phyloP scores from a whole-genome alignment of 179 eudicot species.

The Carnegiea gigantea region DNA sequence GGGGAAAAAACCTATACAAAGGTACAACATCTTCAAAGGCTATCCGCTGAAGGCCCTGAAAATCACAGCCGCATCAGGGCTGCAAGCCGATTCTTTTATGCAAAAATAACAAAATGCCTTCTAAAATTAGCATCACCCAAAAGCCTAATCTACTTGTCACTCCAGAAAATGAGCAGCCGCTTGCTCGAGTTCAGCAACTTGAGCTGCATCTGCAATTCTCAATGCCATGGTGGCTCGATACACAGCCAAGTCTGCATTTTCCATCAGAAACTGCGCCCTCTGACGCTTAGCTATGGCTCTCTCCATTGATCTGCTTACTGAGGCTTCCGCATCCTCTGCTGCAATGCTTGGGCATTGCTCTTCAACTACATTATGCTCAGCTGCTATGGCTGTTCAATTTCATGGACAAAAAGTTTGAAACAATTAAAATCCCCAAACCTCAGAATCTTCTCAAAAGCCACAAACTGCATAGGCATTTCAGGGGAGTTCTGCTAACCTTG shows the following conservation, averaged over 20 bases:
- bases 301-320: constrained; percentile 45
- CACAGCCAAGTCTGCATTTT: constrained; percentile 68
- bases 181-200: constrained; percentile 28
- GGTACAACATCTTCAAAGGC: constrained; percentile 38
- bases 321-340: constrained; percentile 62
- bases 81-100: constrained; percentile 21
- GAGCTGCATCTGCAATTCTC: constrained; percentile 70
- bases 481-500: constrained; percentile 44
- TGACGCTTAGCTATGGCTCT: constrained; percentile 64
- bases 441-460: not conserved
- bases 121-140: constrained; percentile 33
- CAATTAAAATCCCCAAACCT: not conserved
- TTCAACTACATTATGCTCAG: constrained; percentile 39
- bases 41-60: constrained; percentile 27
- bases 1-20: constrained; percentile 36
- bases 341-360: constrained; percentile 39
- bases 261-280: constrained; percentile 75
- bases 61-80: constrained; percentile 31
- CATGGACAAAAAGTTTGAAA: not conserved
- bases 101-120: constrained; percentile 25
- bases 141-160: constrained; percentile 17
- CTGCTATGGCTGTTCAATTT: constrained; percentile 47
- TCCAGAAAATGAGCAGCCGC: constrained; percentile 40
- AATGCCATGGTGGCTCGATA: constrained; percentile 83
- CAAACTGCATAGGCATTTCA: not conserved